phyloP scores from a whole-genome alignment of 495 filamentous ascomycete genomes.

The Lasiosphaeris hirsuta region DNA sequence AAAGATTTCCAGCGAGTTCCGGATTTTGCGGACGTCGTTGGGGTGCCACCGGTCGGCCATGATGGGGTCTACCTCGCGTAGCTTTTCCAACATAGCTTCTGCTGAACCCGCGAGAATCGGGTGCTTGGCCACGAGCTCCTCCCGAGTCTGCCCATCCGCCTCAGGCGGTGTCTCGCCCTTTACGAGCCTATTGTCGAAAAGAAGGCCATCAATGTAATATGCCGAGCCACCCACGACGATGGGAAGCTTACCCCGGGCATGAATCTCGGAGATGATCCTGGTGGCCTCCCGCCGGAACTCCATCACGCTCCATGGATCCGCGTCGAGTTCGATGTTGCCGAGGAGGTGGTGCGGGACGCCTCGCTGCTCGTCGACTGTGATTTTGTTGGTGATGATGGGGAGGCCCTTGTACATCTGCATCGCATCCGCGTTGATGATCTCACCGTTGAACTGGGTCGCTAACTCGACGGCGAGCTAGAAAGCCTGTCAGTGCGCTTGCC shows the following conservation, averaged over 20 bases:
- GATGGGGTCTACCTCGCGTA: conserved; percentile 76
- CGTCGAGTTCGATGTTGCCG: conserved; percentile 65
- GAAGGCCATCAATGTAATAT: conserved; percentile 85
- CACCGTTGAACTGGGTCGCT: conserved; percentile 79
- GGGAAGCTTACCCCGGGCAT: conserved; percentile 69
- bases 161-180: conserved; percentile 39
- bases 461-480: conserved; percentile 85
- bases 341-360: conserved; percentile 89
- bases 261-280: conserved; percentile 72
- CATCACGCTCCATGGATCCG: conserved; percentile 78
- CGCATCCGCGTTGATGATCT: conserved; percentile 98
- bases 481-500: not conserved
- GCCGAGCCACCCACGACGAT: conserved; percentile 93
- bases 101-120: conserved; percentile 70
- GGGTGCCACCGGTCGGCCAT: conserved; percentile 96
- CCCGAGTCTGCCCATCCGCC: conserved; percentile 20
- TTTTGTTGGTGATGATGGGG: conserved; percentile 94
- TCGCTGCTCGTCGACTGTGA: conserved; percentile 67
- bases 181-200: conserved; percentile 69
- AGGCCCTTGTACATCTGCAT: conserved; percentile 96
- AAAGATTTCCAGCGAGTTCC: conserved; percentile 84
- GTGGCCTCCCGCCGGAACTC: conserved; percentile 67
- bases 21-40: conserved; percentile 84
- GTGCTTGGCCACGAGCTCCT: conserved; percentile 48
- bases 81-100: conserved; percentile 64